phyloP scores from a whole-genome alignment of 2,329 filamentous ascomycete species.

The Calonectria pseudoturangicola region DNA sequence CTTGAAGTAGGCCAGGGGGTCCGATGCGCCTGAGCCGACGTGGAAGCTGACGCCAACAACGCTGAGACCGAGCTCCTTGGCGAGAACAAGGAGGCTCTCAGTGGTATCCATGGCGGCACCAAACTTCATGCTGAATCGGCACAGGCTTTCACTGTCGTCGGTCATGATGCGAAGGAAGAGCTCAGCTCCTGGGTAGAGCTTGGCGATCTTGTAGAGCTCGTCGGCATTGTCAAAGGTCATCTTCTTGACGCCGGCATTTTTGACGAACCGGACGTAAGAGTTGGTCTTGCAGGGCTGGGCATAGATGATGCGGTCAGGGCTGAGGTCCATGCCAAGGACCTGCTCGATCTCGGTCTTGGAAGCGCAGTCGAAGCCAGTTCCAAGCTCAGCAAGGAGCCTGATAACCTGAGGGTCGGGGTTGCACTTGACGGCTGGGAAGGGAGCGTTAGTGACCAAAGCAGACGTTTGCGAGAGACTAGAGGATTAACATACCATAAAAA shows the following conservation, averaged over 20 bases:
- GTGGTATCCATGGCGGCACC: conserved; percentile 92
- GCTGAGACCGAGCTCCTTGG: conserved; percentile 88
- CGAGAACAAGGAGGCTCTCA: conserved; percentile 84
- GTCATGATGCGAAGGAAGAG: conserved; percentile 96
- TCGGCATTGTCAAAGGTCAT: conserved; percentile 99
- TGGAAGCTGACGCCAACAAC: conserved; percentile 98
- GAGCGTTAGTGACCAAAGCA: conserved; percentile 28
- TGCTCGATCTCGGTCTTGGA: conserved; percentile 98
- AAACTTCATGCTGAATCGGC: conserved; percentile 97
- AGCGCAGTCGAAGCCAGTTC: conserved; percentile 97
- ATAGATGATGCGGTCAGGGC: conserved; percentile 96
- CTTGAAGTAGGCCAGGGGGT: conserved; percentile 92
- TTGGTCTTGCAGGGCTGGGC: conserved; percentile 99
- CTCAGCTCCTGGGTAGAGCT: conserved; percentile 91
- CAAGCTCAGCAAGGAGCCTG: conserved; percentile 89
- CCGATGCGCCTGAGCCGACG: conserved; percentile 95
- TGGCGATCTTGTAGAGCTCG: conserved; percentile 98
- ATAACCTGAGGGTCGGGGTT: conserved; percentile 95
- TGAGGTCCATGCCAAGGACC: conserved; percentile 87
- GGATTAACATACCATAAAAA: conserved; percentile 85
- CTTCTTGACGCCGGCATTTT: conserved; percentile 89
- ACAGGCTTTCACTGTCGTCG: conserved; percentile 95
- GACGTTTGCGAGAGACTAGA: not conserved
- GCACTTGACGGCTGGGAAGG: conserved; percentile 91
- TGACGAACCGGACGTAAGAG: conserved; percentile 95